These are phyloP conservation scores for Penicillium sp. DNA, from an alignment of 2,329 filamentous ascomycete genomes.

Conservation along the genomic window DNA sequence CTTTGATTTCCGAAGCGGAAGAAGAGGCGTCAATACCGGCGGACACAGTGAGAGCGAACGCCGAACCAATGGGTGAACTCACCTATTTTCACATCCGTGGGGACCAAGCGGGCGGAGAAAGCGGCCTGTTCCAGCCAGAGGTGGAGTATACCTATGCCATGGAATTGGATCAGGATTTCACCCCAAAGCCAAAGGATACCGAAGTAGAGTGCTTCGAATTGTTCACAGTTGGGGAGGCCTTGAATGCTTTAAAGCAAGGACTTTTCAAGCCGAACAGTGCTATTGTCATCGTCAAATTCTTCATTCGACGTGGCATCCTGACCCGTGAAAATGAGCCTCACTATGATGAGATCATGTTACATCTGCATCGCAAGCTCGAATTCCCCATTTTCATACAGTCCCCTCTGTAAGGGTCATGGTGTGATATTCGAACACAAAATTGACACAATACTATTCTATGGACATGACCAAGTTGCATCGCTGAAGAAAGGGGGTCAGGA, in stretches of 20 bases:
- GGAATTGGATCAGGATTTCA: slow-evolving; percentile 22
- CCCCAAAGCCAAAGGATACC: slow-evolving; percentile 27
- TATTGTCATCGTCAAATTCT: slow-evolving; percentile 35
- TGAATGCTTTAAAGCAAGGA: slow-evolving; percentile 24
- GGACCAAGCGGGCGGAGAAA: slow-evolving; percentile 15
- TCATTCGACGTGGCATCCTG: slow-evolving; percentile 35
- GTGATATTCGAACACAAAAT: too few relatives aligned
- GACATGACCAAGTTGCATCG: too few relatives aligned
- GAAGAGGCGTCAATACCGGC: not conserved
- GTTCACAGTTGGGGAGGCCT: slow-evolving; percentile 27
- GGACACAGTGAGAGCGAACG: not conserved
- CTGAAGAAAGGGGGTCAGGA: too few relatives aligned
- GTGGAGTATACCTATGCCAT: slow-evolving; percentile 38
- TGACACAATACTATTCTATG: too few relatives aligned
- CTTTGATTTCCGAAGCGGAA: not conserved
- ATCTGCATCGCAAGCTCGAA: slow-evolving; percentile 28
- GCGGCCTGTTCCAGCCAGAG: slow-evolving; percentile 29
- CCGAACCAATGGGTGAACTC: not conserved
- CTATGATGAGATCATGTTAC: slow-evolving; percentile 31
- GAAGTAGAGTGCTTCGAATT: slow-evolving; percentile 35
- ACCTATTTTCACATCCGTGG: not conserved
- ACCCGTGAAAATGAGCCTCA: slow-evolving; percentile 29
- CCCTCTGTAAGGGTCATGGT: too few relatives aligned
- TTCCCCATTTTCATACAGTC: not conserved
- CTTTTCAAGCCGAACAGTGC: slow-evolving; percentile 35